Conservation (phyloP, 2,329 filamentous ascomycete species). For the Diaporthe longicolla region DNA sequence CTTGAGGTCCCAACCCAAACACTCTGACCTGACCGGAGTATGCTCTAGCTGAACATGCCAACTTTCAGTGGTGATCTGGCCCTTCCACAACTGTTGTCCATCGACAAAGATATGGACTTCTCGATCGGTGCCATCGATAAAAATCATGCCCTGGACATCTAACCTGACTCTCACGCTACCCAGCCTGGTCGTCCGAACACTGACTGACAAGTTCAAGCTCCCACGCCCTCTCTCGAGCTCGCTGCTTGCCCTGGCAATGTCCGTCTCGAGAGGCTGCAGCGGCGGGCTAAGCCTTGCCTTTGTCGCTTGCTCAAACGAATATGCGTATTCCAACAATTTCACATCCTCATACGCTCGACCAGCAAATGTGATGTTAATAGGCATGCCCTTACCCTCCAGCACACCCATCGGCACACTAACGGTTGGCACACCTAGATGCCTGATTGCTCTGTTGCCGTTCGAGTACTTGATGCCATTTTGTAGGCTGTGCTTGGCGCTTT, state of each 20-base stretch:
- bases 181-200: constrained; percentile 1
- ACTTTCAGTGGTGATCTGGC: not conserved
- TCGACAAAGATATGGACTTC: constrained; percentile 7
- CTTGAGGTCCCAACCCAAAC: constrained; percentile 4
- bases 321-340: constrained; percentile 47
- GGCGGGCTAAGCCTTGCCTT: constrained; percentile 1
- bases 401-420: constrained; percentile 68
- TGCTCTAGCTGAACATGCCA: not conserved
- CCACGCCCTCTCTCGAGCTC: not conserved
- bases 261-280: not conserved
- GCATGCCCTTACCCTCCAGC: constrained; percentile 62
- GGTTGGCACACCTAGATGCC: constrained; percentile 68
- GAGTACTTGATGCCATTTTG: constrained; percentile 67
- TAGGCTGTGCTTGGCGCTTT: constrained; percentile 55
- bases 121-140: not conserved
- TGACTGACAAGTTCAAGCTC: not conserved
- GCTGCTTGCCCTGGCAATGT: not conserved
- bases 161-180: not conserved
- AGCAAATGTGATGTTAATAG: constrained; percentile 67
- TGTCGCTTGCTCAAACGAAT: constrained; percentile 44
- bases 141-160: not conserved
- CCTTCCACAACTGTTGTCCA: not conserved
- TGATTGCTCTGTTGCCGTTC: constrained; percentile 66
- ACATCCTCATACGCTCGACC: constrained; percentile 62
- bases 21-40: constrained; percentile 5